Conservation (phyloP, 2,329 filamentous ascomycete genomes). For the Davidsoniella neocaledoniae region DNA sequence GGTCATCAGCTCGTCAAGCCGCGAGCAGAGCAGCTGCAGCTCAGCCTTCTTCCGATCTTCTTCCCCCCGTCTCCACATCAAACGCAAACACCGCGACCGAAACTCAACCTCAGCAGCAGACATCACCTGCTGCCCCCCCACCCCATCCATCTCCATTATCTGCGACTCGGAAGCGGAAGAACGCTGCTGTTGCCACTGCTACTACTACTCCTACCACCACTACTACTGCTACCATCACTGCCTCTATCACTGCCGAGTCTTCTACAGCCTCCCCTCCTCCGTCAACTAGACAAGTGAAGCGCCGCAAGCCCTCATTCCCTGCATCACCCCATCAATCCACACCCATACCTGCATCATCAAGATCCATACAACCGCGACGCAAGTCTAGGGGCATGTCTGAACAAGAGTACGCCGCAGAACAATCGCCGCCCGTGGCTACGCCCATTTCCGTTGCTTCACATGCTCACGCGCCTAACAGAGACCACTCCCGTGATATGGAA, state of each 20-base stretch:
- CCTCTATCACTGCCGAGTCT: too few species aligned
- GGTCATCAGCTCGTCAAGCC: slow-evolving; percentile 83
- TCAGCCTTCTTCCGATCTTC: slow-evolving; percentile 20
- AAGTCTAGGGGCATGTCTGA: slow-evolving; percentile 53
- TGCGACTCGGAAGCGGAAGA: slow-evolving; percentile 59
- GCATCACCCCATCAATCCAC: slow-evolving; percentile 9
- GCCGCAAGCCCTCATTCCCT: slow-evolving; percentile 14
- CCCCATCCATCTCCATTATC: background rate
- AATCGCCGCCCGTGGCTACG: too few species aligned
- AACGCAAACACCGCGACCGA: background rate
- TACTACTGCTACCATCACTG: too few species aligned
- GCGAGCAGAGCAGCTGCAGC: slow-evolving; percentile 41
- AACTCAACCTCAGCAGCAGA: background rate
- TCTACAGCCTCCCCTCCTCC: too few species aligned
- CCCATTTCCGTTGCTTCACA: slow-evolving; percentile 5
- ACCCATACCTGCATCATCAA: slow-evolving; percentile 5
- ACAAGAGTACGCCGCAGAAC: slow-evolving; percentile 38
- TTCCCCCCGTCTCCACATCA: slow-evolving; percentile 19
- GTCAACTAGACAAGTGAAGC: slow-evolving; percentile 15
- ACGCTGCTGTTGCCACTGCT: slow-evolving; percentile 14
- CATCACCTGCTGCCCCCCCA: background rate
- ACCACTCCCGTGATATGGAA: slow-evolving; percentile 1
- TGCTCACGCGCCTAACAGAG: background rate
- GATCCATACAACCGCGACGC: slow-evolving; percentile 17
- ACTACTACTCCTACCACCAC: slow-evolving; percentile 13